Evolutionary conservation across 352 stramenopile species (phyloP).

Genomic region (Pythium rishiriense): DNA sequence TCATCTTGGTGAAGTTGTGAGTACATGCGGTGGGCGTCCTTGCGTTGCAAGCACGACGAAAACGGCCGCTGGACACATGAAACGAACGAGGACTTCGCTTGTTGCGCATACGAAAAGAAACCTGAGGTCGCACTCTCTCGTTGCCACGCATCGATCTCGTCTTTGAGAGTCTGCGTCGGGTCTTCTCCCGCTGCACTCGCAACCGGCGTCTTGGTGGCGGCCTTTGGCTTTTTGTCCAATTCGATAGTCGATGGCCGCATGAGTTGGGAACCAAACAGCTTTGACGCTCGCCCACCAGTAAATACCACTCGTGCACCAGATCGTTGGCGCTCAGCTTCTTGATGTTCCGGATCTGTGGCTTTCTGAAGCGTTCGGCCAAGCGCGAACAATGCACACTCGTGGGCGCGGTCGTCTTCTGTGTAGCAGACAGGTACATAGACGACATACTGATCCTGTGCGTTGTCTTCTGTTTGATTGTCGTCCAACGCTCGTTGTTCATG

Average conservation of each 20-base stretch:
- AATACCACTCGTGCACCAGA: slow-evolving; percentile 61
- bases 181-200: slow-evolving; percentile 26
- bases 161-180: slow-evolving; percentile 22
- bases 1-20: slow-evolving; percentile 21
- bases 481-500: slow-evolving; percentile 25
- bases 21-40: slow-evolving; percentile 20
- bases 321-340: slow-evolving; percentile 23
- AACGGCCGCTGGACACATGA: slow-evolving; percentile 25
- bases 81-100: slow-evolving; percentile 2
- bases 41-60: slow-evolving; percentile 19
- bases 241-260: slow-evolving; percentile 65
- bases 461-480: slow-evolving; percentile 25
- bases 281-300: slow-evolving; percentile 59
- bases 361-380: slow-evolving; percentile 47
- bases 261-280: slow-evolving; percentile 70
- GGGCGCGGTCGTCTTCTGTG: slow-evolving; percentile 15
- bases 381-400: slow-evolving; percentile 42
- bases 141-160: slow-evolving; percentile 29
- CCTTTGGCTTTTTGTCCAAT: slow-evolving; percentile 11
- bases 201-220: not conserved
- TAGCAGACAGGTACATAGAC: slow-evolving; percentile 61
- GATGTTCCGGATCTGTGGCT: slow-evolving; percentile 35
- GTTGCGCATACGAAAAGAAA: slow-evolving; percentile 1
- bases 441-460: slow-evolving; percentile 36
- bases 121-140: not conserved